These are phyloP conservation scores for Chlorophyllum brunneum DNA, from an alignment of 768 basidiomycete genomes.

Conservation along the genomic window DNA sequence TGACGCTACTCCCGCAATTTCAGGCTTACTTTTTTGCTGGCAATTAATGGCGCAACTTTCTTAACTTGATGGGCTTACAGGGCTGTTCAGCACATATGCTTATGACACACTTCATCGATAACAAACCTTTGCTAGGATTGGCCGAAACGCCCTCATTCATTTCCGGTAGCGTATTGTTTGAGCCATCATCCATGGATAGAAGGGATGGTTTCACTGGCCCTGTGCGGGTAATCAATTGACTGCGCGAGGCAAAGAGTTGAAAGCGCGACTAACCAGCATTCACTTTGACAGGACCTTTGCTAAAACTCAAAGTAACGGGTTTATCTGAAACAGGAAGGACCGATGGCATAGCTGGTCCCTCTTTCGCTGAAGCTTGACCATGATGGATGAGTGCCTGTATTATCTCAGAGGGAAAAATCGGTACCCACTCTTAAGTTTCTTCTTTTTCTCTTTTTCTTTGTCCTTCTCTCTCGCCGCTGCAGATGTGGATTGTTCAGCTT, in stretches of 20 bases:
- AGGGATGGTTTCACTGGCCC: conserved; percentile 11
- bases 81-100: background rate
- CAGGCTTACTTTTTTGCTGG: conserved; percentile 71
- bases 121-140: conserved; percentile 50
- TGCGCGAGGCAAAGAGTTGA: background rate
- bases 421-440: conserved; percentile 45
- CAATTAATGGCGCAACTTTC: conserved; percentile 78
- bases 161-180: conserved; percentile 33
- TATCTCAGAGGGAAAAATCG: too few relatives aligned
- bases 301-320: conserved; percentile 77
- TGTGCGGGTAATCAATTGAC: conserved; percentile 9
- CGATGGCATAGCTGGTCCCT: conserved; percentile 50
- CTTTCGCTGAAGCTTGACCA: conserved; percentile 26
- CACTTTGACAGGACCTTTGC: conserved; percentile 41
- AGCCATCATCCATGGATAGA: conserved; percentile 63
- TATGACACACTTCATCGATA: conserved; percentile 10
- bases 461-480: conserved; percentile 32
- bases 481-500: conserved; percentile 32
- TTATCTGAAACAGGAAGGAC: conserved; percentile 72
- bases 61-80: conserved; percentile 36
- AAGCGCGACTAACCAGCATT: conserved; percentile 21
- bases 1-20: conserved; percentile 16
- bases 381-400: conserved; percentile 1
- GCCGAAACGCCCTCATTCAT: conserved; percentile 34
- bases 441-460: conserved; percentile 55